Base-by-base conservation (phyloP, 1,284 basidiomycete genomes). In the Rugosomyces carneus region DNA sequence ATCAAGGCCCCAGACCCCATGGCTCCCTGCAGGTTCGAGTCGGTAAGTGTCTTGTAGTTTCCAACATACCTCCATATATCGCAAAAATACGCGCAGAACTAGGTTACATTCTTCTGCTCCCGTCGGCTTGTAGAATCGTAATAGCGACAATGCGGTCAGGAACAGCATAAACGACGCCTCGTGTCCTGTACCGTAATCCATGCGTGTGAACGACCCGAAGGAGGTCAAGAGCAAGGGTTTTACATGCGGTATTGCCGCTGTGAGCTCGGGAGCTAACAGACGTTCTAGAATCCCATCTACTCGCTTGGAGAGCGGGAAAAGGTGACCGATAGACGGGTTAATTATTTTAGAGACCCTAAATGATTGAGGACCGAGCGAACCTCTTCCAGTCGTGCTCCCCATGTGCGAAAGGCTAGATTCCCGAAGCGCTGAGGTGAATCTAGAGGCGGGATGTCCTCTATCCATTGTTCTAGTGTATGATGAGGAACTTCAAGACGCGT, bases 1-100 rank as follows among this genome's bases (percentile, higher is more conserved):
- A 62, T 99, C 93, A 27, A 99, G 69, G 0, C 95, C 95, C 95
- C 95, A 99, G 0, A 98, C 95, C 6, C 95, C 95, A 60, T 99
- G 96, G 52, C 89, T 93, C 2, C 95, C 95, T 0, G 95, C 95
- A 2, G 96, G 95, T 65, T 99, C 95, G 5, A 99, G 80, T 37
- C 76, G 81, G 62, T 98, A 99, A 19, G 81, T 78, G 57, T 92
- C 87, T 61, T 99, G 96, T 24, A 97, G 72, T 42, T 76, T 75
- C 80, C 92, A 94, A 52, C 85, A 90, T 20, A 95, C 71, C 32
- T 77, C 73, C 37, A 95, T 68, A 61, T 98, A 99, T 19, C 87
- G 76, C 44, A 78, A 64, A 54, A 89, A 88, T 15, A 90, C 67
- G 15, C 61, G 59, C n/a, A 90, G 61, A 5, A 85, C 84, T 8